phyloP scores from a whole-genome alignment of 1,284 basidiomycete genomes.

The Cystobasidium slooffiae region DNA sequence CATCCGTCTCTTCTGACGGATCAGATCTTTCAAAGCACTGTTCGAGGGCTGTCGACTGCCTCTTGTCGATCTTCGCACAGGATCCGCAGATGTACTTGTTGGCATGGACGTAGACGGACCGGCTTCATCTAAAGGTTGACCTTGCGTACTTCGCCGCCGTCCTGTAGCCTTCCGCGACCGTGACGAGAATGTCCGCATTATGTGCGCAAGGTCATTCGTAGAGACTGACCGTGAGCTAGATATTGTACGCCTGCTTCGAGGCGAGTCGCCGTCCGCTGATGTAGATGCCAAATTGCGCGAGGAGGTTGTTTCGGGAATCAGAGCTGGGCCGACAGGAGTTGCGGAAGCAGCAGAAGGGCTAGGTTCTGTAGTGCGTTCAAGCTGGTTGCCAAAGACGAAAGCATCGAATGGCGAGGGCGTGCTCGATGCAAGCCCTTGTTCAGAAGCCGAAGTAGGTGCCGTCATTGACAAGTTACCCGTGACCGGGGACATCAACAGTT shows the following conservation, averaged over 20 bases:
- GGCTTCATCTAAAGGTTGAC: neutral
- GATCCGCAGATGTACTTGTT: constrained; percentile 1
- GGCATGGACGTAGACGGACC: neutral
- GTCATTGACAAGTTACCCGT: neutral
- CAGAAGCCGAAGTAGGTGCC: neutral
- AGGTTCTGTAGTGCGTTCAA: neutral
- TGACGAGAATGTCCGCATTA: constrained; percentile 37
- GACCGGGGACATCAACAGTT: constrained; percentile 2
- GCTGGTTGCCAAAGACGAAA: neutral
- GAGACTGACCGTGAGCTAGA: constrained; percentile 29
- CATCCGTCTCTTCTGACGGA: constrained; percentile 50
- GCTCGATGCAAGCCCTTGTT: neutral
- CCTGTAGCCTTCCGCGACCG: constrained; percentile 20
- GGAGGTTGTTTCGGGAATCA: neutral
- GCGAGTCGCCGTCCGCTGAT: neutral
- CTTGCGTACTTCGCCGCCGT: constrained; percentile 23
- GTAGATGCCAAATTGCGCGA: neutral
- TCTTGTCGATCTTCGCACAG: constrained; percentile 17
- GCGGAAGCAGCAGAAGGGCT: neutral
- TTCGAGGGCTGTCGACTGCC: neutral
- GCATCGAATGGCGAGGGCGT: neutral
- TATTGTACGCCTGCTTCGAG: neutral
- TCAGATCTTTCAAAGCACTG: constrained; percentile 46
- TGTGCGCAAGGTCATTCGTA: constrained; percentile 30
- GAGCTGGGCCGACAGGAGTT: neutral